Base-by-base conservation (phyloP, 768 basidiomycete genomes). In the Termitomyces sp. region DNA sequence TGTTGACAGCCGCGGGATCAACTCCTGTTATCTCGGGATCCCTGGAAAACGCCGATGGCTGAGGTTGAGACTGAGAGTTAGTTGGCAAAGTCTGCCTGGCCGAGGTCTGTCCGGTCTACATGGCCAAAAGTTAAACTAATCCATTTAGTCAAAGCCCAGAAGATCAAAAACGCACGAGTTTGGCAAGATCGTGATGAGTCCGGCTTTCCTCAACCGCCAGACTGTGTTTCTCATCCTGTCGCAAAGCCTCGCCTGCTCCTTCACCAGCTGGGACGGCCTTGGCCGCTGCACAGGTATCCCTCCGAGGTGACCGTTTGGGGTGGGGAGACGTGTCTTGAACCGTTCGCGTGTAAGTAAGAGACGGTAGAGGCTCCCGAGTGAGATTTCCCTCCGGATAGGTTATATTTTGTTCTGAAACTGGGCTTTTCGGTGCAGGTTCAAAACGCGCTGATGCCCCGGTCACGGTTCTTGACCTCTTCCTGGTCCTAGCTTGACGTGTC, bases 391-490 rank as follows among this genome's bases (percentile, higher is more conserved):
- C 66, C 47, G 73, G 67, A 64, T 70, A 73, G 30, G 75, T 69
- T 40, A 35, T 33, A 21, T 12, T 33, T 3, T 74, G 63, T 58
- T 73, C 72, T 51, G 71, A 68, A 38, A 57, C 54, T 60, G 68
- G 53, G 56, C 57, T 64, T 50, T 57, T 61, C 60, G 68, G 54
- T 53, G 49, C 60, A 30, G 64, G 67, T 35, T 64, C 66, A 54
- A 67, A 64, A 53, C 60, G 57, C 46, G 68, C 59, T 17, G 64
- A 58, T 50, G 50, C 50, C 46, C 70, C 66, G 28, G 77, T 79
- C 54, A 79, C 69, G 23, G 84, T 82, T 65, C 67, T 75, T 51
- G 81, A 82, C 69, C 84, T 80, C 59, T 78, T 72, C 64, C 81
- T 73, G 44, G 76, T 78, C 58, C 79, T 70, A n/a, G 80, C 70